Percentiles rank a stretch among this genome's conserved stretches.
phyloP scores from a whole-genome alignment of 768 basidiomycete genomes.

The Gloeopeniophorella convolvens region DNA sequence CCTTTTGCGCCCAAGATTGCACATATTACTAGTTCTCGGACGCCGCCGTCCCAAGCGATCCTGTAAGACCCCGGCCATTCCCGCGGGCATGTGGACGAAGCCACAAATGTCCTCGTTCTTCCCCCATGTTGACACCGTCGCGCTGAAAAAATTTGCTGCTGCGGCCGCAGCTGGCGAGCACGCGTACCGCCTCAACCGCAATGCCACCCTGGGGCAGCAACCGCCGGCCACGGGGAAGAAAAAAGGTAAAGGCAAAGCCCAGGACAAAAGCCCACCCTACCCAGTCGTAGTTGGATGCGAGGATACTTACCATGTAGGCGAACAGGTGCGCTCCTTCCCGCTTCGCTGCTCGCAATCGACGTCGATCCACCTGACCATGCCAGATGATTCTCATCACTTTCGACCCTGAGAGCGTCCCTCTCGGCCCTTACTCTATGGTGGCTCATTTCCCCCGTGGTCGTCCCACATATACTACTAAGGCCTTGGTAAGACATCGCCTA shows the following conservation, averaged over 20 bases:
- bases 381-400: conserved; percentile 29
- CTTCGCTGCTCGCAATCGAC: neutral
- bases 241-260: conserved; percentile 14
- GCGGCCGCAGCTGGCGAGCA: conserved; percentile 24
- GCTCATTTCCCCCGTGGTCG: conserved; percentile 29
- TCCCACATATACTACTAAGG: conserved; percentile 26
- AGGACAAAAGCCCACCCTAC: conserved; percentile 11
- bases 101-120: conserved; percentile 21
- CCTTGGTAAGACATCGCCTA: conserved; percentile 22
- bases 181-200: conserved; percentile 16
- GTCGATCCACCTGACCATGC: neutral
- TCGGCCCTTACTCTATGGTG: conserved; percentile 27
- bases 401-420: conserved; percentile 24
- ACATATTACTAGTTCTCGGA: too few species aligned
- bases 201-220: neutral
- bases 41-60: neutral
- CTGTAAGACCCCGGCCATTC: neutral
- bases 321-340: conserved; percentile 22
- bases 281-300: conserved; percentile 23
- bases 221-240: conserved; percentile 2
- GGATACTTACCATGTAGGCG: conserved; percentile 27
- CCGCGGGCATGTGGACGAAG: neutral
- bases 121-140: conserved; percentile 26
- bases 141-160: conserved; percentile 26
- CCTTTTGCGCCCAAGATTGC: too few species aligned